phyloP scores from a whole-genome alignment of 768 basidiomycete genomes.

The Mycena alexandri region DNA sequence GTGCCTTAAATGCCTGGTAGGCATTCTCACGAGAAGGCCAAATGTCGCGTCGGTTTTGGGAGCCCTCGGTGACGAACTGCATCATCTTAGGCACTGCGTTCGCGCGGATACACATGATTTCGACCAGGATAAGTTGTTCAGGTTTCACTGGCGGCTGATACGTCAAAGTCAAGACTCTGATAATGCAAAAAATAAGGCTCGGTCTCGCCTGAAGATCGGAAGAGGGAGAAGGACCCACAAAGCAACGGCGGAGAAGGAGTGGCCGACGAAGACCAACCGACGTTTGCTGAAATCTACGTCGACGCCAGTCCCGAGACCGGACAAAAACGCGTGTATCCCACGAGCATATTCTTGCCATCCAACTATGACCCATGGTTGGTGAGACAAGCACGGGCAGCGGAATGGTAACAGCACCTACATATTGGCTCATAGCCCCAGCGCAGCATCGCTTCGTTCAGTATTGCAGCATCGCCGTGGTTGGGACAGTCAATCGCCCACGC shows the following conservation, averaged over 20 bases:
- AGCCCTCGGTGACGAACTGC: constrained; percentile 46
- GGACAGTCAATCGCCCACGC: constrained; percentile 66
- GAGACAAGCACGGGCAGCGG: not conserved
- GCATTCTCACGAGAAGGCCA: constrained; percentile 68
- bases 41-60: constrained; percentile 58
- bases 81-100: constrained; percentile 30
- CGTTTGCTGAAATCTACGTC: constrained; percentile 63
- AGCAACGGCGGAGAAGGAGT: constrained; percentile 66
- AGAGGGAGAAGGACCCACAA: constrained; percentile 57
- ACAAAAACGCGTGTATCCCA: constrained; percentile 60
- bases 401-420: constrained; percentile 55
- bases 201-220: too few species aligned
- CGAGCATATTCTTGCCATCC: constrained; percentile 68
- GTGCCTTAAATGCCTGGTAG: constrained; percentile 50
- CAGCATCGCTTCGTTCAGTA: constrained; percentile 60
- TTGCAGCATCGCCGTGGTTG: constrained; percentile 67
- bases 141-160: constrained; percentile 56
- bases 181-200: too few species aligned
- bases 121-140: constrained; percentile 57
- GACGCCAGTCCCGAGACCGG: constrained; percentile 61
- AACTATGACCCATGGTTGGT: constrained; percentile 46
- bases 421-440: constrained; percentile 54
- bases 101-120: constrained; percentile 55
- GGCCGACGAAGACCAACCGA: constrained; percentile 64
- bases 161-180: constrained; percentile 59